Base-by-base conservation (phyloP, 1,284 basidiomycete species). In the Tremellales sp. region DNA sequence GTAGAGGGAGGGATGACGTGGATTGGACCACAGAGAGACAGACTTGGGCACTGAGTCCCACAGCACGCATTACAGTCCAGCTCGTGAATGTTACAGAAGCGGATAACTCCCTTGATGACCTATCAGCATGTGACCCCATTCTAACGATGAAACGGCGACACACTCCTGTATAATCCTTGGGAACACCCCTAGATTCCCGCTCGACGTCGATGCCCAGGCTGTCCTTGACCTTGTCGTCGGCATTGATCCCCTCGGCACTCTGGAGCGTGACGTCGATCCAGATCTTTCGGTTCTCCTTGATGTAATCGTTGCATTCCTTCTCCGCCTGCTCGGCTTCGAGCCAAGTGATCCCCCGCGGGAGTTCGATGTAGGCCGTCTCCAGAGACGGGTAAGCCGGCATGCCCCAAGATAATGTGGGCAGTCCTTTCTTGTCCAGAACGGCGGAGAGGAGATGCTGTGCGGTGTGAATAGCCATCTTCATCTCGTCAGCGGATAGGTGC, bases 371-470 rank as follows among this genome's bases (percentile, higher is more conserved):
- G 50, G 78, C 81, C 14, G 78, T 74, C 0, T 86, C 85, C 34
- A 86, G 74, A 14, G 86, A 84, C 1, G 75, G 75, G 43, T 61
- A 61, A 3, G 69, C 49, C 4, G 66, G 61, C 53, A 77, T 67
- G 1, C 65, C 71, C 89, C 89, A 92, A 0, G 85, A 86, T 7
- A 91, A 77, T 0, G 90, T 92, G 9, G 82, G 82, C n/a, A 91
- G 77, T 32, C 78, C 71, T 36, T 85, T 74, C 7, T 76, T 77
- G 63, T 92, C 87, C 3, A 91, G 76, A 6, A 91, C 75, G 0
- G 88, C 87, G 3, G 87, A 91, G 26, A 92, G 79, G 36, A 90
- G 77, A 60, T 90, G 87, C 65, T 90, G 87, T 0, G 81, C 83
- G 0, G 86, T 89, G 64, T 89, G 86, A 76, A 87, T 81, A 9